These are phyloP conservation scores for Teratosphaeriaceae sp. DNA, from an alignment of 2,329 filamentous ascomycete species.

Conservation along the genomic window DNA sequence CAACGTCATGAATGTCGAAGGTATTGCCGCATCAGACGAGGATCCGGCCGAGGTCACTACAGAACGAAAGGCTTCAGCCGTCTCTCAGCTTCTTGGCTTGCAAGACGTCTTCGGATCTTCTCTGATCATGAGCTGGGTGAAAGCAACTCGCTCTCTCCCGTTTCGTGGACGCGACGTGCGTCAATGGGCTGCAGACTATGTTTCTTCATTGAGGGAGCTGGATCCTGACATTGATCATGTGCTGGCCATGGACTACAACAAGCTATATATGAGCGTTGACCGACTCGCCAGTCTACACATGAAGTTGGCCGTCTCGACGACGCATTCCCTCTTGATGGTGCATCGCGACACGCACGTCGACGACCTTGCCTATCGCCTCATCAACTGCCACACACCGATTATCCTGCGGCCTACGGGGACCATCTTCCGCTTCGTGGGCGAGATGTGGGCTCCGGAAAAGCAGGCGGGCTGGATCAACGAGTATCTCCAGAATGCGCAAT, in stretches of 20 bases:
- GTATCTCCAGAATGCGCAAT: neutral
- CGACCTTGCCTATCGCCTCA: neutral
- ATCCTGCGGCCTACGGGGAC: neutral
- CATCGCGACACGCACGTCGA: neutral
- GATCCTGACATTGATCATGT: neutral
- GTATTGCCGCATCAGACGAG: no score
- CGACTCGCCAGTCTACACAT: neutral
- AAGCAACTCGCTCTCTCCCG: no score
- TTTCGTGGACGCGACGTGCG: no score
- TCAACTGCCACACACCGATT: neutral
- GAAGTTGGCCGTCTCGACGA: neutral
- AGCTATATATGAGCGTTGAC: neutral
- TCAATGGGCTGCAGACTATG: no score
- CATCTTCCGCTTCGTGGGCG: neutral
- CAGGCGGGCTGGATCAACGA: neutral
- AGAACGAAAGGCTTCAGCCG: no score
- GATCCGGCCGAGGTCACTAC: no score
- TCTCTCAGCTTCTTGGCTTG: no score
- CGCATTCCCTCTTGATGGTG: neutral
- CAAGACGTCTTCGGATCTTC: no score
- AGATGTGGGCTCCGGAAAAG: neutral
- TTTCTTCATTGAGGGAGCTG: neutral
- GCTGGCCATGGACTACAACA: no score
- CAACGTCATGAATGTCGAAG: no score
- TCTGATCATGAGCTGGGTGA: no score